A percentile compares a stretch with the other conserved stretches of the same genome.
Evolutionary conservation across 306 rosid genomes (phyloP).

Genomic region (Casuarina equisetifolia): DNA sequence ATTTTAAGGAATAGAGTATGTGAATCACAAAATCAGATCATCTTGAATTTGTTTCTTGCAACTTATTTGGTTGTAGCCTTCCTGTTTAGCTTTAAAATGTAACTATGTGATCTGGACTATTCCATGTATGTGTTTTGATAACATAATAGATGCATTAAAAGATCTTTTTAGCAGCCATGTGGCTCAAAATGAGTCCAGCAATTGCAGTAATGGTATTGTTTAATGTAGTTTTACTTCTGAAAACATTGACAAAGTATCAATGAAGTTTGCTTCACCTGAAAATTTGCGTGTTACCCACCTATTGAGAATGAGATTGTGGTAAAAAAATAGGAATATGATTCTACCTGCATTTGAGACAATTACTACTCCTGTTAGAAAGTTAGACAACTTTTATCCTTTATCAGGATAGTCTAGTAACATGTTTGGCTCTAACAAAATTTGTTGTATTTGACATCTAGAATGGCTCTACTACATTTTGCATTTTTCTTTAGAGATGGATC

Average conservation of each 20-base stretch:
- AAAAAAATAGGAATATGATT: neutral
- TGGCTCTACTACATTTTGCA: neutral
- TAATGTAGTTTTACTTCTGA: neutral
- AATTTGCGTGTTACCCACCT: neutral
- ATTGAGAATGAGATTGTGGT: neutral
- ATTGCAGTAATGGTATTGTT: neutral
- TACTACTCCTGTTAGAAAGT: neutral
- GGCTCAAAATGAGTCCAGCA: neutral
- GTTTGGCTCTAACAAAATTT: neutral
- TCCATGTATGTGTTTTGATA: neutral
- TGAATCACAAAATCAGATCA: neutral
- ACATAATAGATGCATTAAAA: neutral
- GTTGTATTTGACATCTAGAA: neutral
- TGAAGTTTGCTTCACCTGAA: neutral
- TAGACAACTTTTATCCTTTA: neutral
- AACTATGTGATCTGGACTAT: neutral
- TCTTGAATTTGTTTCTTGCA: neutral
- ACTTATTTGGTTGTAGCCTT: neutral
- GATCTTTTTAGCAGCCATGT: neutral
- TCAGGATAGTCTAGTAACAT: neutral
- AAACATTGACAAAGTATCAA: neutral
- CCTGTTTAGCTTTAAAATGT: neutral
- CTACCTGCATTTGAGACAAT: neutral
- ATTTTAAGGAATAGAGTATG: neutral
- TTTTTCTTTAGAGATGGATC: neutral